Evolutionary conservation across 495 filamentous ascomycete species (phyloP), one percentile per base, ranked within the genome.

Genomic region (Lasiosphaeria ovina): DNA sequence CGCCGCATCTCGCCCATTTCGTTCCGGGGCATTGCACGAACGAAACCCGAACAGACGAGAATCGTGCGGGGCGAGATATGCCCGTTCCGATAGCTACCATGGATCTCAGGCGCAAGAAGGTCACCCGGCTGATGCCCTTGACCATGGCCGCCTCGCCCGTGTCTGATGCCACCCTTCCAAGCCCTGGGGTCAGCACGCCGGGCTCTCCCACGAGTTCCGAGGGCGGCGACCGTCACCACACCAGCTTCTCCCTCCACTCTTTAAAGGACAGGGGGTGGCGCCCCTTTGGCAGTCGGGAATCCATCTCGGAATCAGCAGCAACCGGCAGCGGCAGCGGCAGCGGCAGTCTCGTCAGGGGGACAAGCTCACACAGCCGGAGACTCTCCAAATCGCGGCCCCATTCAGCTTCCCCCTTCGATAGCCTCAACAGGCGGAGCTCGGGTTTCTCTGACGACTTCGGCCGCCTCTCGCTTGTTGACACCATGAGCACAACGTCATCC

Each of bases 151-250:
- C 60, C n/a, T 49, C 58, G 1, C 53, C 59, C 35, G 62, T 56
- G 10, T 35, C 58, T n/a, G 63, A 66, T 7, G 14, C 14, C 35
- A 50, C 12, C 55, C 62, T 17, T 38, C 60, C 35, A 54, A 59
- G 10, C 61, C 69, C 11, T 16, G 50, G 7, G 49, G 8, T 47
- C 12, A n/a, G 5, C 12, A 47, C 44, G 16, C 44, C 68, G 33
- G 66, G 62, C 50, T 70, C 70, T 3, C 67, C 72, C 6, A 50
- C 61, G 7, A 72, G 64, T 57, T 62, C 61, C 35, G 63, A 72
- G 6, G 62, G 63, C 38, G 55, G 60, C n/a, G 61, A 65, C 31
- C 58, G 59, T 45, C 45, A 40, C n/a, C 49, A 47, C 44, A 47
- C 12, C 44, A 11, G 49, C 31, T 73, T 73, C 45, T 74, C 69